Evolutionary conservation across 257 asterid genomes (phyloP).

Genomic region (Fraxinus americana): DNA sequence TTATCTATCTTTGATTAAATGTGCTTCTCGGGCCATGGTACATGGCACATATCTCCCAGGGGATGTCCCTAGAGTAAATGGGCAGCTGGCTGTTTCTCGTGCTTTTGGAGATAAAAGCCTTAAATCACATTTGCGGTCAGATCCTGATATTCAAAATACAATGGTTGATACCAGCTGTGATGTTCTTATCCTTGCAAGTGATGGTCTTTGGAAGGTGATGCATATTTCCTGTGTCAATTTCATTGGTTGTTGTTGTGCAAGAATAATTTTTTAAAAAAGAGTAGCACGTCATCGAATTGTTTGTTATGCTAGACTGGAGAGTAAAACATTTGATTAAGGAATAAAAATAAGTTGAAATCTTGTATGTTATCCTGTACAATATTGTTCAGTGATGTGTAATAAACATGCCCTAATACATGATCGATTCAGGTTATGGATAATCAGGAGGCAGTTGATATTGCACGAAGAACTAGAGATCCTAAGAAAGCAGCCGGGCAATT

Average conservation of each 20-base stretch:
- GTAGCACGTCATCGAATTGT: background rate
- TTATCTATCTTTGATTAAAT: background rate
- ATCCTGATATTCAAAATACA: conserved; percentile 69
- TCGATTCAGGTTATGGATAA: conserved; percentile 74
- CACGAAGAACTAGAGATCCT: conserved; percentile 70
- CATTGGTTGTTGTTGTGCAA: background rate
- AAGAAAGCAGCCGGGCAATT: conserved; percentile 85
- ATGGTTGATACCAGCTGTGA: conserved; percentile 54
- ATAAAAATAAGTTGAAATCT: background rate
- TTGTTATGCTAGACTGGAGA: background rate
- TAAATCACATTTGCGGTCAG: conserved; percentile 75
- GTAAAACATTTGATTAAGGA: background rate
- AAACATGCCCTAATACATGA: background rate
- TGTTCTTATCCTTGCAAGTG: conserved; percentile 88
- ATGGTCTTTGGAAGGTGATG: conserved; percentile 88
- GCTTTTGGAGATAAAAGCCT: conserved; percentile 94
- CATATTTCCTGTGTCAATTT: conserved; percentile 11
- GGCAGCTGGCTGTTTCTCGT: conserved; percentile 91
- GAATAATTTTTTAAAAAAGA: background rate
- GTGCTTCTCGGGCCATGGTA: background rate
- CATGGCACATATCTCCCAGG: conserved; percentile 42
- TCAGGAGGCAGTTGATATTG: conserved; percentile 92
- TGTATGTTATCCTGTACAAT: background rate
- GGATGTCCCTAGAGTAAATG: conserved; percentile 88
- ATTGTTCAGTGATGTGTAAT: background rate